A percentile compares a stretch with the other conserved stretches of the same genome.
Evolutionary conservation across 768 basidiomycete species (phyloP).

Genomic region (Amylocystis lapponica): DNA sequence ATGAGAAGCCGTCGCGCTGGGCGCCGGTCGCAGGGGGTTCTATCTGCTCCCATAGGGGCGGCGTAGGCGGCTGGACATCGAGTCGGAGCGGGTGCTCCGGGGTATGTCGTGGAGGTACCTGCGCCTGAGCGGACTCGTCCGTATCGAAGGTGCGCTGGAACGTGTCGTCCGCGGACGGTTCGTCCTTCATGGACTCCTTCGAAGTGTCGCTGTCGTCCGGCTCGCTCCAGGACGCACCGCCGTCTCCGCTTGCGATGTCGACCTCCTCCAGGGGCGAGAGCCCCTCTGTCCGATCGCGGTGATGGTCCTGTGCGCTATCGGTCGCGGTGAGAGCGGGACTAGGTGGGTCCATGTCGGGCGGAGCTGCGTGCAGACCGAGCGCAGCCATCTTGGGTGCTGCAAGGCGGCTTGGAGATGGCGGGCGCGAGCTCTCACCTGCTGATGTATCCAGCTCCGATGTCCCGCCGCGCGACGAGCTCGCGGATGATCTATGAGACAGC

Average conservation of each 20-base stretch:
- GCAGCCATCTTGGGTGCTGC: conserved; percentile 7
- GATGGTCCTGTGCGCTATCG: too few species aligned
- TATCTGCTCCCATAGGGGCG: conserved; percentile 63
- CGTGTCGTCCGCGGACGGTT: conserved; percentile 1
- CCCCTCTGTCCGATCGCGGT: too few species aligned
- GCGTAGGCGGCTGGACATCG: conserved; percentile 45
- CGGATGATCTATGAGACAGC: too few species aligned
- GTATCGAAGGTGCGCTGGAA: neutral
- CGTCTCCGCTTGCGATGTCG: too few species aligned
- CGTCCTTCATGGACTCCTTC: neutral
- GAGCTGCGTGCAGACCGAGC: conserved; percentile 6
- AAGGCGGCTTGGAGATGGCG: too few species aligned
- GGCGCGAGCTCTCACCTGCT: too few species aligned
- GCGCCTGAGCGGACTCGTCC: neutral
- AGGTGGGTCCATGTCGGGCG: conserved; percentile 2
- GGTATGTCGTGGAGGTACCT: conserved; percentile 2
- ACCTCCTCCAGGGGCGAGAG: too few species aligned
- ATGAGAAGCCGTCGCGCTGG: conserved; percentile 1
- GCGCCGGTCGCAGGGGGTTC: conserved; percentile 43
- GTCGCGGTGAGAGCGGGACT: conserved; percentile 3
- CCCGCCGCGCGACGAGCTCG: too few species aligned
- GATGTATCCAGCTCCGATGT: too few species aligned
- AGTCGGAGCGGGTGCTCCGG: conserved; percentile 36
- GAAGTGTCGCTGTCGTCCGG: conserved; percentile 6
- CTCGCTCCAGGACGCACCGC: too few species aligned